Evolutionary conservation across 148 eudicot species (phyloP), one percentile per base, ranked within the genome.

Genomic region (Nepenthes mirabilis): DNA sequence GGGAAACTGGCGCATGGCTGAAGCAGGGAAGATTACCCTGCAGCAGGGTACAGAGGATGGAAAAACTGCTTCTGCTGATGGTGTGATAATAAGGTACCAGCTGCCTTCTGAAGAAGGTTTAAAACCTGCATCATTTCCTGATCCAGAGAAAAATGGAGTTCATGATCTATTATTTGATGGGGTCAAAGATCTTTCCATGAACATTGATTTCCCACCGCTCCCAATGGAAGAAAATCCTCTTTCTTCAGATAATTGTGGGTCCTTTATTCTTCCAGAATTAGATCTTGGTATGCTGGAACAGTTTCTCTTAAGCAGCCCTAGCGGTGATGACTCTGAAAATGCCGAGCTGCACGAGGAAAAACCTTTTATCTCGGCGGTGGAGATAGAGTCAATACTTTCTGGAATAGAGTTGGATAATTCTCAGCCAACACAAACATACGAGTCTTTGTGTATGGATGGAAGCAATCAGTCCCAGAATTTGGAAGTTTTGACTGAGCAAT

Each of bases 51-150:
- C 47, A 0, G 86, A 68, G 60, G 78, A 69, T 70, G 70, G 50
- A 34, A 71, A 64, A 59, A 34, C 57, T 1, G 56, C 52, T 2
- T 62, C 77, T 57, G 66, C 69, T 13, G 94, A 89, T 56, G 72
- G 82, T 33, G 64, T 61, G 57, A 77, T 86, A 49, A 85, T 90
- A 14, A 80, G 71, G 58, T 90, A 90, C 70, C 86, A 77, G 74
- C 82, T 75, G 11, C 80, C 70, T 12, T 47, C 64, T 13, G 72
- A 64, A 47, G 72, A 69, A 55, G 62, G 75, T 34, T 33, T 66
- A 5, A 52, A 55, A 37, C 10, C 48, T 34, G 34, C 61, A n/a
- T 74, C 79, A 37, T 14, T 59, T 10, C 40, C 70, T 11, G 63
- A 59, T 59, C 64, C 77, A 1, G 81, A 79, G 43, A 68, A 64